A percentile compares a stretch with the other conserved stretches of the same genome.
phyloP scores from a whole-genome alignment of 805 yeast genomes.

The Ogataea minuta region DNA sequence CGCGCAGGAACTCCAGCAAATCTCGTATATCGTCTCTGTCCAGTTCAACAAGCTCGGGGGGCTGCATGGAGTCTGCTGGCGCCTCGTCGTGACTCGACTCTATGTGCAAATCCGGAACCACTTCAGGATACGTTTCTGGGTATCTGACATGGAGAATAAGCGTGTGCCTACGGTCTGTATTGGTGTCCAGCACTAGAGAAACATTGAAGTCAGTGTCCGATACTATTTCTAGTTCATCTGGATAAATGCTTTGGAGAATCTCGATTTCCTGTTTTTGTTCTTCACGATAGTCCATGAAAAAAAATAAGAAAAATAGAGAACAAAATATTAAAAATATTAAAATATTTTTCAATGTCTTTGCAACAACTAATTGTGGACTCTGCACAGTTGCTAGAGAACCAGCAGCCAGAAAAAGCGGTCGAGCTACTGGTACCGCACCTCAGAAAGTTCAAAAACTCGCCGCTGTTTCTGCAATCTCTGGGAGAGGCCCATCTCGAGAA shows the following conservation, averaged over 20 bases:
- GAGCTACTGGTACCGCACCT: slow-evolving; percentile 41
- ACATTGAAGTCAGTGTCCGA: slow-evolving; percentile 54
- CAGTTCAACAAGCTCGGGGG: slow-evolving; percentile 60
- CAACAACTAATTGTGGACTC: slow-evolving; percentile 14
- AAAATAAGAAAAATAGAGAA: neutral
- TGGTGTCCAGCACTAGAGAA: slow-evolving; percentile 63
- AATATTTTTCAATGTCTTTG: slow-evolving; percentile 9
- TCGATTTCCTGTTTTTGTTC: slow-evolving; percentile 91
- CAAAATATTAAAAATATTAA: neutral
- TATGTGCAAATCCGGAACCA: slow-evolving; percentile 57
- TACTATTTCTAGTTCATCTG: slow-evolving; percentile 70
- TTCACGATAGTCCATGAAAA: slow-evolving; percentile 66
- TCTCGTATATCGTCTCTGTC: slow-evolving; percentile 44
- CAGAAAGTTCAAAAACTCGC: slow-evolving; percentile 38
- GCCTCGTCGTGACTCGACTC: slow-evolving; percentile 45
- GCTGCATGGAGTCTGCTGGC: slow-evolving; percentile 45
- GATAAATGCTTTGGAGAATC: slow-evolving; percentile 86
- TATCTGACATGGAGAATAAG: slow-evolving; percentile 61
- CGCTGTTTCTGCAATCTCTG: slow-evolving; percentile 49
- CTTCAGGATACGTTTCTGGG: slow-evolving; percentile 82
- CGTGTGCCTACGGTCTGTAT: slow-evolving; percentile 55
- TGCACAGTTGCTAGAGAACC: slow-evolving; percentile 41
- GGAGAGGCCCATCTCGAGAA: slow-evolving; percentile 81
- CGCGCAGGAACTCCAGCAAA: slow-evolving; percentile 42
- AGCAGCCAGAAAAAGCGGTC: slow-evolving; percentile 56